Conservation (phyloP, 1,139 yeast species). For the Suhomyces bribrorum region DNA sequence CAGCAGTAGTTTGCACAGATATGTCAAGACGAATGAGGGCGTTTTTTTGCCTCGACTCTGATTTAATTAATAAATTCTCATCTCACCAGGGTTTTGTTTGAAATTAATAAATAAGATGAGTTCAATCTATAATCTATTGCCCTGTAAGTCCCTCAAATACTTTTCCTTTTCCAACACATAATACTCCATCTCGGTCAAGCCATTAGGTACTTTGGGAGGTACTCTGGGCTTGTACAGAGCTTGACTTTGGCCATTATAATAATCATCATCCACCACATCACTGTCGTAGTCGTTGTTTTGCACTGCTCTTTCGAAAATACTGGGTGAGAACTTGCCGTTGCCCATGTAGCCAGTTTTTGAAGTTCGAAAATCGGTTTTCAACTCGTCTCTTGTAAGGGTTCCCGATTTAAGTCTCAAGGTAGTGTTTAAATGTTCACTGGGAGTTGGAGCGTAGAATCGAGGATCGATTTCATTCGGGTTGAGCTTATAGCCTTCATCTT, state of each 20-base stretch:
- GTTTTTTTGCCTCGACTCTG: no score
- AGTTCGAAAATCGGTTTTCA: conserved; percentile 22
- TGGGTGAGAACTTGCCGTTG: conserved; percentile 41
- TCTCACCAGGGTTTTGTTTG: no score
- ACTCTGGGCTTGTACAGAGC: conserved; percentile 39
- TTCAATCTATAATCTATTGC: conserved; percentile 27
- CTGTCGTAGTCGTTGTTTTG: conserved; percentile 14
- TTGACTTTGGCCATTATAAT: conserved; percentile 33
- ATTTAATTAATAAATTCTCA: no score
- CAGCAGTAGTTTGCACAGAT: no score
- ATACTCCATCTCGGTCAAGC: conserved; percentile 50
- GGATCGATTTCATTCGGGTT: conserved; percentile 46
- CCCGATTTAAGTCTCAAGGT: conserved; percentile 27
- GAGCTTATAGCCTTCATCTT: conserved; percentile 14
- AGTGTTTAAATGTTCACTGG: conserved; percentile 38
- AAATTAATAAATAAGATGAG: no score
- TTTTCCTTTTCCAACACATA: conserved; percentile 45
- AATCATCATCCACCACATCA: conserved; percentile 23
- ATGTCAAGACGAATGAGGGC: no score
- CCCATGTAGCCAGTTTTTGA: conserved; percentile 27
- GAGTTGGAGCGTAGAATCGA: conserved; percentile 49
- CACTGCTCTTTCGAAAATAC: conserved; percentile 32
- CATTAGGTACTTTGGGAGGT: conserved; percentile 58
- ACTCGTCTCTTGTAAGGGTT: conserved; percentile 21
- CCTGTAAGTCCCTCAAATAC: conserved; percentile 46